These are phyloP conservation scores for Pascua sp. DNA, from an alignment of 1,284 basidiomycete genomes.

Conservation along the genomic window DNA sequence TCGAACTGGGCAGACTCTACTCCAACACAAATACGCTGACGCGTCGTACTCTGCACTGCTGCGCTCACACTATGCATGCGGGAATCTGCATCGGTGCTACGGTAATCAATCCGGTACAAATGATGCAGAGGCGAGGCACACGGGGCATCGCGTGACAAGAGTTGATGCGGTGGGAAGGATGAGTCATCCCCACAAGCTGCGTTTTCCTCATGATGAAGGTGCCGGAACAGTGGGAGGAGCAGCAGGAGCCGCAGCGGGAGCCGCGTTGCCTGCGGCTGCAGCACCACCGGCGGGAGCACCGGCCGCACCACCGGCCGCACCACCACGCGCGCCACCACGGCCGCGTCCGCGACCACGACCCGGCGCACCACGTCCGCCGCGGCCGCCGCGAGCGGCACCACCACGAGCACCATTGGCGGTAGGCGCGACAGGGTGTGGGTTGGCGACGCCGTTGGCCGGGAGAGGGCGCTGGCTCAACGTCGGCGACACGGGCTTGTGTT, in stretches of 20 bases:
- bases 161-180: too few species aligned
- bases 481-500: slow-evolving; percentile 15
- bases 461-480: slow-evolving; percentile 2
- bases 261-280: neutral
- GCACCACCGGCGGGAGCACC: neutral
- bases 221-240: neutral
- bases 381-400: neutral
- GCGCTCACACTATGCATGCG: too few species aligned
- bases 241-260: slow-evolving; percentile 5
- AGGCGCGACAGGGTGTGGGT: neutral
- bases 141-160: too few species aligned
- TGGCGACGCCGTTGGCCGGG: neutral
- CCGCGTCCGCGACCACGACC: slow-evolving; percentile 9
- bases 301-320: neutral
- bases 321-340: slow-evolving; percentile 4
- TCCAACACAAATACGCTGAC: too few species aligned
- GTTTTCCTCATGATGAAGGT: neutral
- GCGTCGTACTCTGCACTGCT: too few species aligned
- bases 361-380: neutral
- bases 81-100: too few species aligned
- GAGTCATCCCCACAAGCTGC: too few species aligned
- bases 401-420: neutral
- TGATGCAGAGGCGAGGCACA: too few species aligned
- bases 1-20: too few species aligned
- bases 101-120: too few species aligned